Evolutionary conservation across 1,284 basidiomycete genomes (phyloP).

Genomic region (Cryptococcus neoformans): DNA sequence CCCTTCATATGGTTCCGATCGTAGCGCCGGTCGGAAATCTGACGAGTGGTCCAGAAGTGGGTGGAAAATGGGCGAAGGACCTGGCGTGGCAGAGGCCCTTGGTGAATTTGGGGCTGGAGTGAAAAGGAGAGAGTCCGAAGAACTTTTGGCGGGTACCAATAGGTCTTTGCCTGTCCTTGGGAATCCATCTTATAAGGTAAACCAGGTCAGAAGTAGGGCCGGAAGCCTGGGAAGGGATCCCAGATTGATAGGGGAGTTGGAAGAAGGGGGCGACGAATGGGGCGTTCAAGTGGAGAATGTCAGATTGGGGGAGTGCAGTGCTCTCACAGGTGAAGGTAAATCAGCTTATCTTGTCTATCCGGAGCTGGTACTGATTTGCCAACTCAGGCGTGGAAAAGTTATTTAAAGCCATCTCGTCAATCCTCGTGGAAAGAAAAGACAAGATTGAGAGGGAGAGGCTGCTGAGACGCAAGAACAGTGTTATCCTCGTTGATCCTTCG

Average conservation of each 20-base stretch:
- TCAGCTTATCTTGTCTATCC: not conserved
- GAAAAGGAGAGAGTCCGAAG: conserved; percentile 28
- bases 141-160: conserved; percentile 10
- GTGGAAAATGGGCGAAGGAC: conserved; percentile 43
- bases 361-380: too few species aligned
- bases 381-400: conserved; percentile 42
- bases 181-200: not conserved
- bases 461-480: conserved; percentile 38
- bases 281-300: conserved; percentile 43
- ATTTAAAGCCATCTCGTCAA: conserved; percentile 40
- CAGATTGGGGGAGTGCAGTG: conserved; percentile 42
- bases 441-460: conserved; percentile 44
- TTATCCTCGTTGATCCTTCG: conserved; percentile 40
- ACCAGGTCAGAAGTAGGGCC: conserved; percentile 22
- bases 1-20: conserved; percentile 1
- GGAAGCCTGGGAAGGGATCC: conserved; percentile 39
- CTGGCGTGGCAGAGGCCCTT: conserved; percentile 34
- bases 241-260: conserved; percentile 4
- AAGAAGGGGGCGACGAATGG: conserved; percentile 32
- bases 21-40: conserved; percentile 15
- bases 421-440: conserved; percentile 43
- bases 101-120: conserved; percentile 43
- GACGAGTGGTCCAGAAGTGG: conserved; percentile 39
- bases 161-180: not conserved
- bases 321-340: conserved; percentile 43